Base-by-base conservation (phyloP, 441 rosid genomes). In the Dalechampia spathulata region DNA sequence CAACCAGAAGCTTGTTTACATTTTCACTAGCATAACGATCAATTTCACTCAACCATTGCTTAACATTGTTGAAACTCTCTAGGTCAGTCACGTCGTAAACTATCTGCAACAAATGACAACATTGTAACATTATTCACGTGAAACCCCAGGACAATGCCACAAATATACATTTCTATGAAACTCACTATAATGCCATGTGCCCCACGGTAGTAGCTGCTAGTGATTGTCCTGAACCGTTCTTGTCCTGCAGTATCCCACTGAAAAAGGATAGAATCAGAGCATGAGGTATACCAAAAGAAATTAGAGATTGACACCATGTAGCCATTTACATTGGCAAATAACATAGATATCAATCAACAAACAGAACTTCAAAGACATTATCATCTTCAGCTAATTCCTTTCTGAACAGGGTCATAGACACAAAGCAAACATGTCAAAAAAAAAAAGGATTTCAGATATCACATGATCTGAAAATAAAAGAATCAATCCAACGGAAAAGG, bases 201-300 rank as follows among this genome's bases (percentile, higher is more conserved):
- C 26, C 89, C 89, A 11, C 89, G 76, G 56, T 83, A 83, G 74
- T 83, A 83, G 69, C 89, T 83, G 68, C 89, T 83, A 8, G 89
- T 83, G 47, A 83, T 83, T 27, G 89, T 83, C 68, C 89, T 74
- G 39, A 83, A 83, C 26, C 89, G 81, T 65, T 83, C 89, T 72
- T 83, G 89, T n/a, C 89, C 89, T 4, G 89, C 89, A 51, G 89
- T 83, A 66, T 83, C 89, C 89, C 89, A 83, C 89, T 83, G 70
- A 53, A 57, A 5, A 81, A 12, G 88, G 87, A 69, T 84, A 82
- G 15, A 59, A 10, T 36, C 15, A 17, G n/a, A n/a, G n/a, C n/a
- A n/a, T n/a, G n/a, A 17, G 41, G n/a, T 17, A 22, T 7, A n/a
- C 13, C 36, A 23, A 50, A 39, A 14, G 26, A 21, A 41, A 50